Base-by-base conservation (phyloP, 495 filamentous ascomycete genomes). In the Penicillium argentinense region DNA sequence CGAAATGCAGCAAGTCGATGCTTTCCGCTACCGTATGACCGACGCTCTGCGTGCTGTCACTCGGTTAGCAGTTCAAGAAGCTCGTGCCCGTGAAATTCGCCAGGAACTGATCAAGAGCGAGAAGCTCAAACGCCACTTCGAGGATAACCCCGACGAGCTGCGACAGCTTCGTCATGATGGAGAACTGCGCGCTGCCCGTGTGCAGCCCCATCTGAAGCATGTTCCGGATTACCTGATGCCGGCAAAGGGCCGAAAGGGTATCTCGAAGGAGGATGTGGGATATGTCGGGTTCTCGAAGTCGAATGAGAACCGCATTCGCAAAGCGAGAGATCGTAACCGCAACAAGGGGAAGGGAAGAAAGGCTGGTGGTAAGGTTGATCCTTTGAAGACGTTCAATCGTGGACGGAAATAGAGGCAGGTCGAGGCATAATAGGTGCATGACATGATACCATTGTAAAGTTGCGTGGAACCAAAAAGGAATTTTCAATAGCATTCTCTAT, bases 221-320 rank as follows among this genome's bases (percentile, higher is more conserved):
- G 88, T 99, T 2, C 93, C 93, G 0, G 90, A 95, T 18, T 99
- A 99, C 68, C 68, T 99, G 36, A 76, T 99, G 57, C 93, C 93
- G 0, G 77, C 75, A 17, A 89, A 87, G 52, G 90, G 87, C 0
- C 84, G 80, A 56, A 82, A 82, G 53, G 85, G 74, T 2, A 63
- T 89, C 28, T 78, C 79, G 9, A 72, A 72, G 17, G 75, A 77
- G 19, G 74, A 83, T 37, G 71, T 86, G 23, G 82, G 84, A 1
- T 92, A 87, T 59, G 88, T 96, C 27, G 80, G 84, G 0, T 78
- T 97, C 53, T 72, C 79, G 54, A 96, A 89, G 72, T 67, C 72
- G 14, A 80, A 67, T 30, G 87, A 87, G 53, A 86, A 88, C 62
- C 77, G 84, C 42, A 88, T 89, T 55, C 78, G 84, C 44, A 91